These are phyloP conservation scores for Penicillium silybi DNA, from an alignment of 495 filamentous ascomycete genomes.

Conservation along the genomic window DNA sequence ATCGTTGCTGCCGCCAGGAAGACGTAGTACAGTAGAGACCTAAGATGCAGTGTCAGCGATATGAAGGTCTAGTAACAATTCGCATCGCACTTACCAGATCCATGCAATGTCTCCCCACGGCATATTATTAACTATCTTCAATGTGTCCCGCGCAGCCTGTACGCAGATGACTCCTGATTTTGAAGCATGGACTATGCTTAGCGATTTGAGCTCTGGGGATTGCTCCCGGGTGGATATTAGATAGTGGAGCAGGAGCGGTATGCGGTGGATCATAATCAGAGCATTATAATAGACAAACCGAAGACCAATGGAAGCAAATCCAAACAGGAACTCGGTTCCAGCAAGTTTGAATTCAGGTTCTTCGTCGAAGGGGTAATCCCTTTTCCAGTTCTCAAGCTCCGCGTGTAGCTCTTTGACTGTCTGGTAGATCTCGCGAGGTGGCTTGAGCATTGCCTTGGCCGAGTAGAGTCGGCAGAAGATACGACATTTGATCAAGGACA, in stretches of 20 bases:
- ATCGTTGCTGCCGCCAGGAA: constrained; percentile 88
- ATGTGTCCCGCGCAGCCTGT: constrained; percentile 81
- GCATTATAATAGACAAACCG: constrained; percentile 96
- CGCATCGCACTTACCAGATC: constrained; percentile 67
- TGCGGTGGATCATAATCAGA: constrained; percentile 91
- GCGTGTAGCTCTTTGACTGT: constrained; percentile 83
- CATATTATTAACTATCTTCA: constrained; percentile 86
- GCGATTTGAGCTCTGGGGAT: constrained; percentile 7
- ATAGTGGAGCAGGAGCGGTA: constrained; percentile 89
- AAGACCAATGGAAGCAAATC: constrained; percentile 81
- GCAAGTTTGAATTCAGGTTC: constrained; percentile 78
- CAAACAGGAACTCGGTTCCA: constrained; percentile 75
- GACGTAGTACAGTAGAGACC: constrained; percentile 93
- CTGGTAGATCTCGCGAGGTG: constrained; percentile 79
- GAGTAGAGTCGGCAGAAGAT: constrained; percentile 89
- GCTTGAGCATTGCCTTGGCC: constrained; percentile 76
- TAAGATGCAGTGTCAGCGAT: constrained; percentile 28
- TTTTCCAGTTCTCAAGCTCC: constrained; percentile 89
- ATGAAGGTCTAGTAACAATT: not conserved
- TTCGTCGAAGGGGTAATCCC: constrained; percentile 68
- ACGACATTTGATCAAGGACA: constrained; percentile 83
- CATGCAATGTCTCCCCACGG: constrained; percentile 89
- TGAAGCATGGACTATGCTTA: constrained; percentile 63
- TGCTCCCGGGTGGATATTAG: constrained; percentile 40
- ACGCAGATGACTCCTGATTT: constrained; percentile 67